Conservation (phyloP, 1,284 basidiomycete species). For the Phellinidium pouzarii region DNA sequence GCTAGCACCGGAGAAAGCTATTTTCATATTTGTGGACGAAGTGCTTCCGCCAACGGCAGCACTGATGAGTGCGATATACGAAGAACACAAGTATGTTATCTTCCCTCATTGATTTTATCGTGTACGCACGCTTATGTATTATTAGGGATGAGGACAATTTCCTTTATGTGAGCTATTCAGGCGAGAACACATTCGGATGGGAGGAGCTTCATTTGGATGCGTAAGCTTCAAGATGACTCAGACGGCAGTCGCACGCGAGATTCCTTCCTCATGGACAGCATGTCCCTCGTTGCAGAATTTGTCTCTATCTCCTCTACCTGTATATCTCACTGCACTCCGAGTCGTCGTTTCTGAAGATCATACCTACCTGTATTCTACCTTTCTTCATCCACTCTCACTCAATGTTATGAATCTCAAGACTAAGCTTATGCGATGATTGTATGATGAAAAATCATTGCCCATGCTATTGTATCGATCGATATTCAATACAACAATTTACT, state of each 20-base stretch:
- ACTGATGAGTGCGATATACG: constrained; percentile 98
- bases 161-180: constrained; percentile 93
- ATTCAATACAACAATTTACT: too few species aligned
- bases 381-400: background rate
- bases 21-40: constrained; percentile 99
- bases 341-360: constrained; percentile 5
- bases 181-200: constrained; percentile 89
- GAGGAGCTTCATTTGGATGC: constrained; percentile 15
- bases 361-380: constrained; percentile 16
- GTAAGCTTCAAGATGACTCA: constrained; percentile 10
- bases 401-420: constrained; percentile 3
- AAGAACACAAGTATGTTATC: constrained; percentile 90
- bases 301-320: background rate
- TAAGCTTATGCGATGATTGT: too few species aligned
- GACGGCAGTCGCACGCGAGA: background rate
- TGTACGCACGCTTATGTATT: constrained; percentile 21
- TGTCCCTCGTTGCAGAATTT: background rate
- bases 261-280: background rate
- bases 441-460: too few species aligned
- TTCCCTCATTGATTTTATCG: constrained; percentile 2
- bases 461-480: too few species aligned
- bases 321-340: constrained; percentile 11
- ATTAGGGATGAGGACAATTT: constrained; percentile 92
- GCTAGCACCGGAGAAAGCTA: constrained; percentile 98
- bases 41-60: constrained; percentile 97